Evolutionary conservation across 352 stramenopile genomes (phyloP), one percentile per base, ranked within the genome.

Genomic region (Stephanocyclus meneghinianus): DNA sequence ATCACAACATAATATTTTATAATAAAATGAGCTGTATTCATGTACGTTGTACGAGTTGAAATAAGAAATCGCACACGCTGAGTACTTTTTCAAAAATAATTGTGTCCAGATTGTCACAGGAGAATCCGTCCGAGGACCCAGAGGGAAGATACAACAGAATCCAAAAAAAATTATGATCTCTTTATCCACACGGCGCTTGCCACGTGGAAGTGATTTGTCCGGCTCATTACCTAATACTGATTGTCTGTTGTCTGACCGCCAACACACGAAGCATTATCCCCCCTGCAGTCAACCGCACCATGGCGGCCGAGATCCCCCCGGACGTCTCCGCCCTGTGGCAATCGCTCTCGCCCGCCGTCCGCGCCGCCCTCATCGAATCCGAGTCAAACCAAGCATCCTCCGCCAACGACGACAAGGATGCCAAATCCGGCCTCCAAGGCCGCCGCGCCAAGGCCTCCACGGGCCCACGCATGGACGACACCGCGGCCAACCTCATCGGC

Each of bases 401-500:
- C 51, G 21, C n/a, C 45, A 55, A 55, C 44, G 18, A 11, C 16
- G 42, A 44, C 18, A 73, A 55, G 10, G 40, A 68, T 45, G 44
- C 37, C 40, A 76, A 71, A 32, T 40, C 64, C 64, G 80, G 77
- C 32, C 11, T 65, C 53, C 70, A 93, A 74, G 87, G 87, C 16
- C 86, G 88, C 44, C 76, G 86, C 40, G 88, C 87, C 76, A 90
- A 85, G 21, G 80, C 86, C 18, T 81, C 69, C 21, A 74, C 63
- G 9, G 89, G 86, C 69, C 88, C 84, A 16, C 84, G 80, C 6
- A 92, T 92, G 76, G 85, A 91, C 47, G 71, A 75, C 10, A 59
- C 61, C 26, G 69, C 75, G 21, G 68, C 68, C 18, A 81, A 71
- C 57, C 74, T 87, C 0, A 91, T 91, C 71, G 88, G 90, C 21